These are phyloP conservation scores for Streptanthus diversifolius DNA, from an alignment of 345 rosid species.

Conservation along the genomic window DNA sequence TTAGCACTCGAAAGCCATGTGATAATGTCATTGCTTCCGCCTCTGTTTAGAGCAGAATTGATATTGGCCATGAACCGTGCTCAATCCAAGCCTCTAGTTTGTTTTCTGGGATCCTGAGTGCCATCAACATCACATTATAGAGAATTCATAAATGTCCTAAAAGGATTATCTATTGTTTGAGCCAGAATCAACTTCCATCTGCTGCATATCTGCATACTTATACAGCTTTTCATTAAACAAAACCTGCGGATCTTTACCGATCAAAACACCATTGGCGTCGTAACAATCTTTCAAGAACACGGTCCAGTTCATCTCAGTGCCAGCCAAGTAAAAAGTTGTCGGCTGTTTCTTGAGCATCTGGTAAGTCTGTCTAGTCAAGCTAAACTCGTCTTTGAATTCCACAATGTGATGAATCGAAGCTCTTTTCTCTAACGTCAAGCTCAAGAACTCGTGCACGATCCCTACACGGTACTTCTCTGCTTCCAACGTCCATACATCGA, in stretches of 20 bases:
- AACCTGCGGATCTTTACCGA: conserved; percentile 70
- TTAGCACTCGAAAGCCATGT: too few relatives aligned
- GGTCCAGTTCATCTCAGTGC: conserved; percentile 94
- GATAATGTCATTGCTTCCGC: neutral
- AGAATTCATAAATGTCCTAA: neutral
- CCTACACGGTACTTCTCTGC: conserved; percentile 93
- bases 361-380: conserved; percentile 79
- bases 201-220: conserved; percentile 42
- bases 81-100: neutral
- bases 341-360: conserved; percentile 81
- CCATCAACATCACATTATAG: neutral
- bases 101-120: neutral
- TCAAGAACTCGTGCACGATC: conserved; percentile 76
- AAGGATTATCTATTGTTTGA: neutral
- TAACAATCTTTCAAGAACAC: conserved; percentile 71
- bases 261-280: conserved; percentile 52
- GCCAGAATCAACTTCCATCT: conserved; percentile 27
- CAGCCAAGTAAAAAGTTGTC: conserved; percentile 72
- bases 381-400: conserved; percentile 88
- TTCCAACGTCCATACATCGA: conserved; percentile 70
- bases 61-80: neutral
- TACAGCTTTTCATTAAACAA: conserved; percentile 44
- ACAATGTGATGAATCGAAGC: conserved; percentile 88
- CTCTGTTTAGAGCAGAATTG: neutral
- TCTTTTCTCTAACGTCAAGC: conserved; percentile 83